A percentile compares a stretch with the other conserved stretches of the same genome.
Evolutionary conservation across 768 basidiomycete species (phyloP).

Genomic region (Mycena vulgaris): DNA sequence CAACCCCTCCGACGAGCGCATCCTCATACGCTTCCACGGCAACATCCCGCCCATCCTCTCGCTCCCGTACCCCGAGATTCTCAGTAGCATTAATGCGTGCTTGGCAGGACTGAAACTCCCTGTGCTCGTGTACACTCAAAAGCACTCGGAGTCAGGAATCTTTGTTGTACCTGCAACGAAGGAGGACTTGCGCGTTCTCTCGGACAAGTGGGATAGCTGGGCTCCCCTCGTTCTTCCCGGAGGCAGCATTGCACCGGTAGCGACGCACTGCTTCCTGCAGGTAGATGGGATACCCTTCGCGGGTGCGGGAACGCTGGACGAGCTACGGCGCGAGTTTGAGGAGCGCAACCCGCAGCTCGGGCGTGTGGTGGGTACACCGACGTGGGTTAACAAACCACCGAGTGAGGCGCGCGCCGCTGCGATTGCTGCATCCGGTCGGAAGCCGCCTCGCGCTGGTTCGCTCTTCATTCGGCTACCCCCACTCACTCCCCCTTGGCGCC

Average conservation of each 20-base stretch:
- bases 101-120: background rate
- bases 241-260: background rate
- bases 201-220: background rate
- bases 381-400: no score
- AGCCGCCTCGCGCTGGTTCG: background rate
- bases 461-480: background rate
- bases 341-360: slow-evolving; percentile 9
- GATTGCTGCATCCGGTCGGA: background rate
- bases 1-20: background rate
- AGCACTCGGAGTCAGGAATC: background rate
- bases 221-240: background rate
- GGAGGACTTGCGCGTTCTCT: background rate
- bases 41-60: background rate
- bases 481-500: background rate
- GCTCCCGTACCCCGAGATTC: slow-evolving; percentile 3
- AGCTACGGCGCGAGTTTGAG: background rate
- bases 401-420: slow-evolving; percentile 6
- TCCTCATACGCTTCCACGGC: slow-evolving; percentile 6
- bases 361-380: background rate
- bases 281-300: slow-evolving; percentile 14
- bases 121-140: background rate
- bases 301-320: background rate
- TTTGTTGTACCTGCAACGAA: background rate
- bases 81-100: background rate
- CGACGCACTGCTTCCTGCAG: no score